Evolutionary conservation across 2,329 filamentous ascomycete species (phyloP).

Genomic region (Colletotrichum limetticola): DNA sequence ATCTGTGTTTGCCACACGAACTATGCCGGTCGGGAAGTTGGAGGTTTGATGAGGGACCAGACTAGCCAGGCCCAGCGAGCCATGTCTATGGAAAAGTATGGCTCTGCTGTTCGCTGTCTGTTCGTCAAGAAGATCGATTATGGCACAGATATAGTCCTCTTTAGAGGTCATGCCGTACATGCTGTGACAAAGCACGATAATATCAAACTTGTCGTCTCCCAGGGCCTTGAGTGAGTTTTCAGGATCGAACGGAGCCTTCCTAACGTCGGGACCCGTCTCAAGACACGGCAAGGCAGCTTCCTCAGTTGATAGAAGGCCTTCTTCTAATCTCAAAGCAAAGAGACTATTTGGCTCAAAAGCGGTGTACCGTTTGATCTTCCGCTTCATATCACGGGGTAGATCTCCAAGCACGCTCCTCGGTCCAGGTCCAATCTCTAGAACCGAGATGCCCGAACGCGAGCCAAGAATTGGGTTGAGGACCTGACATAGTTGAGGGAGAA

Average conservation of each 20-base stretch:
- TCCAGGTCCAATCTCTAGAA: conserved; percentile 70
- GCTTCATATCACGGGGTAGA: conserved; percentile 54
- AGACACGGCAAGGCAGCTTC: conserved; percentile 52
- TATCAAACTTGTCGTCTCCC: conserved; percentile 56
- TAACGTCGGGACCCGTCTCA: conserved; percentile 50
- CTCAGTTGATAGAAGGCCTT: conserved; percentile 49
- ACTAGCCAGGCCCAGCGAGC: conserved; percentile 53
- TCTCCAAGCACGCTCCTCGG: conserved; percentile 62
- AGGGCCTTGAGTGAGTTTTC: conserved; percentile 40
- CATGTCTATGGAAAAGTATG: conserved; percentile 66
- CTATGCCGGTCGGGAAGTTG: conserved; percentile 56
- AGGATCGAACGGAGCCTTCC: conserved; percentile 50
- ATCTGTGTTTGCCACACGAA: conserved; percentile 57
- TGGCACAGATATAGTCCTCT: conserved; percentile 53
- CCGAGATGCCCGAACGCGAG: conserved; percentile 56
- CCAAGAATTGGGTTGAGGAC: conserved; percentile 53
- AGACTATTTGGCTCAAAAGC: conserved; percentile 64
- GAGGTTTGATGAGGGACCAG: conserved; percentile 60
- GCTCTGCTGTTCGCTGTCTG: conserved; percentile 54
- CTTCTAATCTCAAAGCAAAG: conserved; percentile 56
- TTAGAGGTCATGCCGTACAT: conserved; percentile 69
- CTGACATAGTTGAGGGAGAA: conserved; percentile 59
- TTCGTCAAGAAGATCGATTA: conserved; percentile 59
- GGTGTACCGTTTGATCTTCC: conserved; percentile 59
- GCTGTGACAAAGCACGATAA: conserved; percentile 72